A percentile compares a stretch with the other conserved stretches of the same genome.
phyloP scores from a whole-genome alignment of 2,329 filamentous ascomycete genomes.

The Claviceps quebecensis region DNA sequence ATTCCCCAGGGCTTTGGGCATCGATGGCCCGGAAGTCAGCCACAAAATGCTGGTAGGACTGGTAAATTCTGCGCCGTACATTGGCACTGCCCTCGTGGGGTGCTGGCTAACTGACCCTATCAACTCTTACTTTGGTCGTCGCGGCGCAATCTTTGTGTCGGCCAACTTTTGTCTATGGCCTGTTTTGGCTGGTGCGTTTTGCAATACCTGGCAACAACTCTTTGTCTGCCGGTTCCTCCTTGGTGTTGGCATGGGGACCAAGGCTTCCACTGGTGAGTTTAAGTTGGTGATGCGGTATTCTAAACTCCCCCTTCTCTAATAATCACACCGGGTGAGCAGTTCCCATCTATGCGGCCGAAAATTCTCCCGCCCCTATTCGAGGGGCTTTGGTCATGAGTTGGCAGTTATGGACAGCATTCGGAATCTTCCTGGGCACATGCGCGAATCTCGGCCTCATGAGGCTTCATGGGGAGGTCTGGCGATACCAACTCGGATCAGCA shows the following conservation, averaged over 20 bases:
- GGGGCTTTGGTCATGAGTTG: slow-evolving; percentile 73
- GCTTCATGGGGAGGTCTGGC: slow-evolving; percentile 33
- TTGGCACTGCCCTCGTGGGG: slow-evolving; percentile 35
- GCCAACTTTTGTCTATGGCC: slow-evolving; percentile 59
- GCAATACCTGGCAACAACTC: slow-evolving; percentile 58
- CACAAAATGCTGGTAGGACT: slow-evolving; percentile 46
- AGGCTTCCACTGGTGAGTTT: slow-evolving; percentile 42
- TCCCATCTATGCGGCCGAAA: slow-evolving; percentile 65
- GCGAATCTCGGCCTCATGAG: slow-evolving; percentile 37
- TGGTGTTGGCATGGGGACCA: slow-evolving; percentile 65
- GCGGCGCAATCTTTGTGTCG: slow-evolving; percentile 53
- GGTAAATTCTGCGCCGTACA: slow-evolving; percentile 45
- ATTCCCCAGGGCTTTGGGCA: slow-evolving; percentile 40
- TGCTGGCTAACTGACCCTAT: slow-evolving; percentile 57
- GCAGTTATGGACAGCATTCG: slow-evolving; percentile 55
- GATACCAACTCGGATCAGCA: slow-evolving; percentile 49
- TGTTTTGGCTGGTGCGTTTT: slow-evolving; percentile 57
- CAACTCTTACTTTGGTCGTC: slow-evolving; percentile 28
- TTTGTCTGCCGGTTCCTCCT: slow-evolving; percentile 58
- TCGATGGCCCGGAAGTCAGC: slow-evolving; percentile 17
- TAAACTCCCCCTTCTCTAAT: neutral
- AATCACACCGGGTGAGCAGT: slow-evolving; percentile 23
- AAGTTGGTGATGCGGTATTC: neutral
- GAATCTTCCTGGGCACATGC: slow-evolving; percentile 46
- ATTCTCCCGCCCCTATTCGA: slow-evolving; percentile 52